Base-by-base conservation (phyloP, 768 basidiomycete species). In the Multifurca ochricompacta region DNA sequence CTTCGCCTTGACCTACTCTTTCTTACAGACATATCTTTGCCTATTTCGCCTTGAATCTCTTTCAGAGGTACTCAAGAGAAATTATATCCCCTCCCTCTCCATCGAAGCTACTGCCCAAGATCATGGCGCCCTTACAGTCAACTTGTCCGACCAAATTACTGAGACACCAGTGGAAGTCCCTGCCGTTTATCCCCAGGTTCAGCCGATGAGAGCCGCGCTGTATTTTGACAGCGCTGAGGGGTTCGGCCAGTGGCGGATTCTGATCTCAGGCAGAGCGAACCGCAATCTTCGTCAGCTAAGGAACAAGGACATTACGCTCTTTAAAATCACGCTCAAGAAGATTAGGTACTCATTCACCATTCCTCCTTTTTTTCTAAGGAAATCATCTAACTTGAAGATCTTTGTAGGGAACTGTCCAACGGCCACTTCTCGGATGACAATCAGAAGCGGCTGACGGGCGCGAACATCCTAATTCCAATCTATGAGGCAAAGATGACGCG, bases 361-460 rank as follows among this genome's bases (percentile, higher is more conserved):
- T 52, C 32, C 0, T 23, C 34, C 28, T 13, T 5, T 19, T 8
- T 31, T 21, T 43, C 13, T 27, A n/a, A n/a, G 13, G 7, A 8
- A 23, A 2, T 21, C 51, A 8, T 11, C n/a, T 37, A 31, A 44
- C 44, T 23, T 30, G 32, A 53, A 30, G 23, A 11, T 19, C 35
- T 9, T 13, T 43, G 43, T 41, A 87, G 85, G 62, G 81, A 87
- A 56, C 72, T 88, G 10, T 87, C 85, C 0, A 74, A 77, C 3
- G 85, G 85, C 0, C 77, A 80, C 52, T 86, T 87, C 61, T 85
- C 85, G 1, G 71, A 73, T 10, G 79, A 82, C 53, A 87, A 86
- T 57, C 82, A 86, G 59, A 83, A 83, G 65, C 67, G 75, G 6
- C 68, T 86, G 11, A 79, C 71, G 19, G 74, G 74, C 0, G 47